phyloP scores from a whole-genome alignment of 2,329 filamentous ascomycete species.

The Trichoderma arundinaceum region DNA sequence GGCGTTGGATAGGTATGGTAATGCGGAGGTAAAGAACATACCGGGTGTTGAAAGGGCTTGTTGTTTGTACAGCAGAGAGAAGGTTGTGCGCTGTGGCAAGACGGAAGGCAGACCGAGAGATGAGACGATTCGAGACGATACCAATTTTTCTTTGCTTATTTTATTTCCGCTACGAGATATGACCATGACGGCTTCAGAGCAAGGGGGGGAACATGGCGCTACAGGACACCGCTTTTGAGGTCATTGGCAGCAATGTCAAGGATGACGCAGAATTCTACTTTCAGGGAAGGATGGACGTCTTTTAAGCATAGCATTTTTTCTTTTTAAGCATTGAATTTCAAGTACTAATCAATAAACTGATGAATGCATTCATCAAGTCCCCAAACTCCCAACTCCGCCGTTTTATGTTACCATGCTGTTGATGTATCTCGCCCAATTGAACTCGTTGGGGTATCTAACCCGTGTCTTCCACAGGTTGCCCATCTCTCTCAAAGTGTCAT shows the following conservation, averaged over 20 bases:
- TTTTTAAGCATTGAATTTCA: constrained; percentile 16
- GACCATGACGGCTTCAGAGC: constrained; percentile 27
- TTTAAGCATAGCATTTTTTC: constrained; percentile 23
- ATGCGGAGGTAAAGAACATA: constrained; percentile 19
- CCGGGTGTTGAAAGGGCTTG: neutral
- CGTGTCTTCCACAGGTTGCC: neutral
- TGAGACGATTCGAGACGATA: constrained; percentile 23
- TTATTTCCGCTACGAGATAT: constrained; percentile 17
- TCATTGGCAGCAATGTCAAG: constrained; percentile 16
- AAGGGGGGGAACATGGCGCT: constrained; percentile 17
- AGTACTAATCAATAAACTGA: constrained; percentile 27
- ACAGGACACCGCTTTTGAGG: constrained; percentile 15
- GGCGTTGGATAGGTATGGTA: constrained; percentile 39
- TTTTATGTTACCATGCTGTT: neutral
- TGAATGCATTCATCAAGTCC: neutral
- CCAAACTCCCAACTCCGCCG: constrained; percentile 15
- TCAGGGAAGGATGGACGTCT: neutral
- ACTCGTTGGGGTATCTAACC: neutral
- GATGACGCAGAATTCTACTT: neutral
- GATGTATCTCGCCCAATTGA: neutral
- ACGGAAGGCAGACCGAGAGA: neutral
- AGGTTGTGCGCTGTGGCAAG: neutral
- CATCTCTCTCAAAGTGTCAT: neutral
- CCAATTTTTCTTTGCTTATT: neutral
- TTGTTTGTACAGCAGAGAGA: neutral